phyloP scores from a whole-genome alignment of 192 early-diverging fungal genomes.

The Linnemannia schmuckeri region DNA sequence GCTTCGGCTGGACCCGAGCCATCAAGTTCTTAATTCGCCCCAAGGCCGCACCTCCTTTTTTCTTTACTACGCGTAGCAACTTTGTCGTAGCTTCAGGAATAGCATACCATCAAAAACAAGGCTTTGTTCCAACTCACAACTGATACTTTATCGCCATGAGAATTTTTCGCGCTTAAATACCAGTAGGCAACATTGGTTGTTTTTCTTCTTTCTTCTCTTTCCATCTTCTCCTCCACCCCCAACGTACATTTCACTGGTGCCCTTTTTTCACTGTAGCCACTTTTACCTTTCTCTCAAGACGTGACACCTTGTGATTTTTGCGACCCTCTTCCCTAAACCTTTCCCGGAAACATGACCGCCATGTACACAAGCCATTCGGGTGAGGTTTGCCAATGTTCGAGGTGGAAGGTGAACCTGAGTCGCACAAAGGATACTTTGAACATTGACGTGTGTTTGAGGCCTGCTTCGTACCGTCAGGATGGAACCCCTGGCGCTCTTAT shows the following conservation, averaged over 20 bases:
- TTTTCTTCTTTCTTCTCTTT: not conserved
- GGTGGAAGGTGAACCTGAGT: not conserved
- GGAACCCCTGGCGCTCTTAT: not conserved
- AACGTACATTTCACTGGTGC: too few relatives aligned
- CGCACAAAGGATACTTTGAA: not conserved
- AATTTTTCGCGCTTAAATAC: too few relatives aligned
- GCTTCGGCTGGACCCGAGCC: conserved; percentile 57
- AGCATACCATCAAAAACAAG: not conserved
- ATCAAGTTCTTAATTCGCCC: conserved; percentile 15
- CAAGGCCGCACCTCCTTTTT: not conserved
- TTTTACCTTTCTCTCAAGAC: not conserved
- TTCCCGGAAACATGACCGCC: not conserved
- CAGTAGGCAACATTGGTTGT: too few relatives aligned
- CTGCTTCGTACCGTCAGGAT: not conserved
- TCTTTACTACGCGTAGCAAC: not conserved
- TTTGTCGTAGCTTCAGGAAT: not conserved
- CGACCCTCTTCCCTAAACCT: not conserved
- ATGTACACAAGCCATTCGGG: not conserved
- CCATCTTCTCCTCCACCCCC: not conserved
- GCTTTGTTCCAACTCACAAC: not conserved
- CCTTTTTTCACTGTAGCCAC: not conserved
- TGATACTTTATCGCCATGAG: too few relatives aligned
- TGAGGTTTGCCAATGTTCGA: not conserved
- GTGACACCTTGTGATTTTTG: not conserved
- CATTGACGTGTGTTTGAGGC: not conserved